Conservation (phyloP, 2,329 filamentous ascomycete genomes). For the Sporothrix brunneoviolacea region DNA sequence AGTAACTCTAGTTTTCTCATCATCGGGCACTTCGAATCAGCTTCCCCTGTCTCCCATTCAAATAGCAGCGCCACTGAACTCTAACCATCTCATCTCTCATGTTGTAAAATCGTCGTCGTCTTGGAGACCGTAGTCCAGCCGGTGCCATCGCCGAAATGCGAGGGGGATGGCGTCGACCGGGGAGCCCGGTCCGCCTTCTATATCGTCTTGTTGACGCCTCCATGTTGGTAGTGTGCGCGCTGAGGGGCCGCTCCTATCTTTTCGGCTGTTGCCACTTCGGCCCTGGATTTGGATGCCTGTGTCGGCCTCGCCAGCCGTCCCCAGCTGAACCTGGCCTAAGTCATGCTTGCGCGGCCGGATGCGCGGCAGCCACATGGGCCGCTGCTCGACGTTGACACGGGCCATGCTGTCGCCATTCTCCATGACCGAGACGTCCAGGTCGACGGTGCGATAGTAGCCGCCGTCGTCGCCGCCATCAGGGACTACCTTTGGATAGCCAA, state of each 20-base stretch:
- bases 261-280: no score
- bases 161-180: no score
- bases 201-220: no score
- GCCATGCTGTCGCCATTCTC: slow-evolving; percentile 25
- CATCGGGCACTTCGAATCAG: no score
- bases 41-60: no score
- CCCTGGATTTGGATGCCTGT: no score
- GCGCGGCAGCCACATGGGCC: slow-evolving; percentile 18
- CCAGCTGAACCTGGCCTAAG: neutral
- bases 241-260: no score
- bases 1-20: no score
- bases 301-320: neutral
- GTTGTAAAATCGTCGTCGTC: slow-evolving; percentile 11
- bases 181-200: no score
- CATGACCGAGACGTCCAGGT: slow-evolving; percentile 19
- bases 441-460: slow-evolving; percentile 10
- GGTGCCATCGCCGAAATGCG: slow-evolving; percentile 11
- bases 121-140: slow-evolving; percentile 15
- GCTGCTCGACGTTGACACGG: slow-evolving; percentile 12
- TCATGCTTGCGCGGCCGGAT: slow-evolving; percentile 6
- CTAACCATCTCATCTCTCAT: no score
- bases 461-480: neutral
- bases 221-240: no score
- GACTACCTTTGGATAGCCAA: slow-evolving; percentile 10
- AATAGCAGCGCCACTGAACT: no score